A percentile compares a stretch with the other conserved stretches of the same genome.
Evolutionary conservation across 495 filamentous ascomycete species (phyloP).

Genomic region (Penicillium soppii): DNA sequence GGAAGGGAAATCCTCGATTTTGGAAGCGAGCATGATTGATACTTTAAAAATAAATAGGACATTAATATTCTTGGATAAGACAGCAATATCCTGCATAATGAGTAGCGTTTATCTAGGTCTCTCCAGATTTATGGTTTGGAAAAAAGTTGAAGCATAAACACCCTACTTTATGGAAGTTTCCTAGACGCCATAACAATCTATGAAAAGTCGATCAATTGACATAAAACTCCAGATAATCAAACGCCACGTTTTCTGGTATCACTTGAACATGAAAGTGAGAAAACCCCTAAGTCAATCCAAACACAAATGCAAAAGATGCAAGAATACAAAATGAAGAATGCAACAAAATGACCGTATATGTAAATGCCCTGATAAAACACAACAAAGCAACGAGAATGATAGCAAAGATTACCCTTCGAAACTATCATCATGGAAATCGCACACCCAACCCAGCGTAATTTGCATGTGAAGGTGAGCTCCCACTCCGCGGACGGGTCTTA

Average conservation of each 20-base stretch:
- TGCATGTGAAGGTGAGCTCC: conserved; percentile 52
- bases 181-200: too few species aligned
- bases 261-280: background rate
- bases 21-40: too few species aligned
- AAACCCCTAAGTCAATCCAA: background rate
- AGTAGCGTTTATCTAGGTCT: too few species aligned
- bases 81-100: too few species aligned
- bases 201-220: too few species aligned
- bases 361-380: background rate
- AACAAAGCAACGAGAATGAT: background rate
- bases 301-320: background rate
- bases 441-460: conserved; percentile 26
- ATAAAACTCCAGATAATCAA: background rate
- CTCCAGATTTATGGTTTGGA: too few species aligned
- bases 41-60: too few species aligned
- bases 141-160: too few species aligned
- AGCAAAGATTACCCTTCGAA: background rate
- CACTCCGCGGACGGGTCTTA: conserved; percentile 40
- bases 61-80: too few species aligned
- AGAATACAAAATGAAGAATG: background rate
- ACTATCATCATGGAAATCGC: conserved; percentile 6
- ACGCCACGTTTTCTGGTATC: background rate
- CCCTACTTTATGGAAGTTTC: too few species aligned
- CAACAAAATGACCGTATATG: background rate
- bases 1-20: too few species aligned